Evolutionary conservation across 2,329 filamentous ascomycete genomes (phyloP), one percentile per base, ranked within the genome.

Genomic region (Beauveria sp.): DNA sequence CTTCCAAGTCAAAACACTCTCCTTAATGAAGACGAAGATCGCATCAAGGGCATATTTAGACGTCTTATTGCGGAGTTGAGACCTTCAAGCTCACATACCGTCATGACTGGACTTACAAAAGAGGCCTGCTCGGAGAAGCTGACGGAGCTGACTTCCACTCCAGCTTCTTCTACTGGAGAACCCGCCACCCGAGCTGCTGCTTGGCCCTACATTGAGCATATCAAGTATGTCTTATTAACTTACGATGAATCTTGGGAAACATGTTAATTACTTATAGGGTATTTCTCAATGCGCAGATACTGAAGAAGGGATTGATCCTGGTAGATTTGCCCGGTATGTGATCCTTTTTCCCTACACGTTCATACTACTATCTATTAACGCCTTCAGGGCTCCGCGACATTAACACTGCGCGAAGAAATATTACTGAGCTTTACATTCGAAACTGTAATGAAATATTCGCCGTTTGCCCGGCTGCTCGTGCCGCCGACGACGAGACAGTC

Each of bases 381-480:
- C 20, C 12, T 26, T 12, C 5, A 78, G 78, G 79, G 0, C 74
- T 81, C 9, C 77, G 75, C 1, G 79, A 81, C 65, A 59, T 75
- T 28, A 81, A 81, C 63, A 69, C 72, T 3, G 78, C 77, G 12
- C 71, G 79, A 3, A 67, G 71, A 40, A 69, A 66, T 24, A 74
- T 80, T 18, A 79, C 79, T 0, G 78, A 81, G 61, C 70, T 73
- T 0, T 80, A 80, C 58, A 51, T 81, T 0, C 64, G 75, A 2
- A 44, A 74, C 34, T 81, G 79, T 58, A 65, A 82, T 57, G 78
- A 79, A 61, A 77, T 81, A 3, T 76, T 81, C 55, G 77, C 72
- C 1, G 70, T 81, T 1, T 76, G 74, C 55, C 67, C 68, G 26
- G 77, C 77, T 18, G 73, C 72, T 0, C 71, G 79, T 10, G 78